phyloP scores from a whole-genome alignment of 1,139 yeast species.

The Hanseniaspora uvarum region DNA sequence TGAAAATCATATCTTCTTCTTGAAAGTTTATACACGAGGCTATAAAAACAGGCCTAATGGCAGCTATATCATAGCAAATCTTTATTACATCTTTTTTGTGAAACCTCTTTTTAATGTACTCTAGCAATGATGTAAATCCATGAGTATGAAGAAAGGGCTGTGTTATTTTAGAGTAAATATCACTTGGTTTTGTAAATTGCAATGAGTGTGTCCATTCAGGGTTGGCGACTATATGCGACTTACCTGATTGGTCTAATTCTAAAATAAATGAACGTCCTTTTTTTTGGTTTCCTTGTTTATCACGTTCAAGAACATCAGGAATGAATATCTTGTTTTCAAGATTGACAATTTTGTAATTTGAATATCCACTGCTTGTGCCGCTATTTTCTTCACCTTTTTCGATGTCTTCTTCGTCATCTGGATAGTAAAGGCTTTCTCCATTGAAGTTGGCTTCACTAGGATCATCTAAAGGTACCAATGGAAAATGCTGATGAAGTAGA shows the following conservation, averaged over 20 bases:
- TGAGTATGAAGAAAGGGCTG: slow-evolving; percentile 81
- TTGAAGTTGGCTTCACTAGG: background rate
- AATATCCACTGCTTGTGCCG: background rate
- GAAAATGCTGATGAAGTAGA: slow-evolving; percentile 19
- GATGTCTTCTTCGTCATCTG: background rate
- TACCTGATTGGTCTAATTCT: background rate
- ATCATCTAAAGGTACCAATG: slow-evolving; percentile 12
- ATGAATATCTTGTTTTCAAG: slow-evolving; percentile 2
- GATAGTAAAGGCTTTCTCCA: background rate
- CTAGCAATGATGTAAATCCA: slow-evolving; percentile 74
- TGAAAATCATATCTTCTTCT: slow-evolving; percentile 82
- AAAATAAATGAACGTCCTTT: background rate
- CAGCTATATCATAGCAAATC: slow-evolving; percentile 83
- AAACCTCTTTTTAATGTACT: slow-evolving; percentile 63
- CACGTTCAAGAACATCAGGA: background rate
- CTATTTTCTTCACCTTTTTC: background rate
- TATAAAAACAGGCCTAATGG: slow-evolving; percentile 80
- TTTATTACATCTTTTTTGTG: slow-evolving; percentile 59
- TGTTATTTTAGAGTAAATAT: slow-evolving; percentile 63
- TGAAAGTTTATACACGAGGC: slow-evolving; percentile 83
- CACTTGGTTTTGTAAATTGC: slow-evolving; percentile 58
- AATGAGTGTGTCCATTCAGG: slow-evolving; percentile 32
- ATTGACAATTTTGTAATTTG: slow-evolving; percentile 1
- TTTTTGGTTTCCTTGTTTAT: background rate
- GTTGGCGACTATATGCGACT: slow-evolving; percentile 19